Evolutionary conservation across 257 asterid genomes (phyloP).

Genomic region (Lithospermum erythrorhizon): DNA sequence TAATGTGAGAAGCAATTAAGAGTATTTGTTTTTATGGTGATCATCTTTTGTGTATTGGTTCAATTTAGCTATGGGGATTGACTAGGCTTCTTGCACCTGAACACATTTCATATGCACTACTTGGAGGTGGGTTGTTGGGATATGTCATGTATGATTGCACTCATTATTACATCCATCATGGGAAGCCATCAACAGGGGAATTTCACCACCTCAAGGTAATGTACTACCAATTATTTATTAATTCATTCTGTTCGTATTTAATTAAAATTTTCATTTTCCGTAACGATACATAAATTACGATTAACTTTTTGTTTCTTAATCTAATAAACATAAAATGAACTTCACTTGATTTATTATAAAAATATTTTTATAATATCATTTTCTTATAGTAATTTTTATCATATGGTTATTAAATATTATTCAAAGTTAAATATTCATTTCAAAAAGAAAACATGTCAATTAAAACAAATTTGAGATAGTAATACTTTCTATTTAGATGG

Average conservation of each 20-base stretch:
- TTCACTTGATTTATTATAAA: too few relatives aligned
- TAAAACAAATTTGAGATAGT: too few relatives aligned
- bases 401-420: too few relatives aligned
- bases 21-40: constrained; percentile 1
- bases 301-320: not conserved
- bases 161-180: constrained; percentile 74
- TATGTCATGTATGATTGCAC: constrained; percentile 70
- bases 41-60: constrained; percentile 4
- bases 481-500: too few relatives aligned
- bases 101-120: constrained; percentile 35
- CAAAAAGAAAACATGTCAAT: too few relatives aligned
- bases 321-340: too few relatives aligned
- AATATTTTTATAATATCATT: too few relatives aligned
- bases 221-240: too few relatives aligned
- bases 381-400: too few relatives aligned
- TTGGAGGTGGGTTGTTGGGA: constrained; percentile 66
- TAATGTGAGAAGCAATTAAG: not conserved
- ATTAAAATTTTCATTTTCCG: too few relatives aligned
- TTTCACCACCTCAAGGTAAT: constrained; percentile 54
- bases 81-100: constrained; percentile 38
- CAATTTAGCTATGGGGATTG: constrained; percentile 43
- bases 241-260: too few relatives aligned
- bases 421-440: too few relatives aligned
- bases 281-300: not conserved
- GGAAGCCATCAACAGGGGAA: constrained; percentile 47